Conservation (phyloP, 495 filamentous ascomycete genomes). For the Chaetomidium leptoderma region DNA sequence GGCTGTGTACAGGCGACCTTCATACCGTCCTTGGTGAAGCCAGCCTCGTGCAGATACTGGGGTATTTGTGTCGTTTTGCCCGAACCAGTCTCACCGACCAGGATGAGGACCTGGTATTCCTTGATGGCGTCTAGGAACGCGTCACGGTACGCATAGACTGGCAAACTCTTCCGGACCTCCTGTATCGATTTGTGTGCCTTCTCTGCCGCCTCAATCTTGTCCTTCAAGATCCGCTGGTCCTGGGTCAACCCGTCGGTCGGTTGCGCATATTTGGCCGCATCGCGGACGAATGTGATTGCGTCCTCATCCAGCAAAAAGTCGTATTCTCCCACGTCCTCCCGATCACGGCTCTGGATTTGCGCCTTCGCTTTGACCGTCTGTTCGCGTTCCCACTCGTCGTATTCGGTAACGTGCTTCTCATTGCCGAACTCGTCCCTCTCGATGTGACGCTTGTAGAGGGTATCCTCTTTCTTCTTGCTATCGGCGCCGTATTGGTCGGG, state of each 20-base stretch:
- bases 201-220: conserved; percentile 81
- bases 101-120: conserved; percentile 72
- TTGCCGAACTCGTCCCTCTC: conserved; percentile 83
- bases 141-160: conserved; percentile 79
- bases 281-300: conserved; percentile 81
- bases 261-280: conserved; percentile 60
- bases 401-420: conserved; percentile 88
- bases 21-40: conserved; percentile 73
- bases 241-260: conserved; percentile 55
- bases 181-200: conserved; percentile 80
- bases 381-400: conserved; percentile 93
- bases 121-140: conserved; percentile 68
- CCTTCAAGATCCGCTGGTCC: conserved; percentile 73
- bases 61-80: conserved; percentile 89
- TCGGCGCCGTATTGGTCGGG: conserved; percentile 94
- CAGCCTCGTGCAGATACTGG: conserved; percentile 84
- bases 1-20: conserved; percentile 81
- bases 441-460: conserved; percentile 85
- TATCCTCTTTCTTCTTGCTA: conserved; percentile 83
- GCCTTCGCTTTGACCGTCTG: conserved; percentile 86
- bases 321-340: conserved; percentile 82
- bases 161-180: conserved; percentile 84
- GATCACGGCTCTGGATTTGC: conserved; percentile 69
- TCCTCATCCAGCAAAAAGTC: conserved; percentile 92
- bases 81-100: conserved; percentile 84